phyloP scores from a whole-genome alignment of 1,139 yeast species.

The Saccharomyces hybrid region DNA sequence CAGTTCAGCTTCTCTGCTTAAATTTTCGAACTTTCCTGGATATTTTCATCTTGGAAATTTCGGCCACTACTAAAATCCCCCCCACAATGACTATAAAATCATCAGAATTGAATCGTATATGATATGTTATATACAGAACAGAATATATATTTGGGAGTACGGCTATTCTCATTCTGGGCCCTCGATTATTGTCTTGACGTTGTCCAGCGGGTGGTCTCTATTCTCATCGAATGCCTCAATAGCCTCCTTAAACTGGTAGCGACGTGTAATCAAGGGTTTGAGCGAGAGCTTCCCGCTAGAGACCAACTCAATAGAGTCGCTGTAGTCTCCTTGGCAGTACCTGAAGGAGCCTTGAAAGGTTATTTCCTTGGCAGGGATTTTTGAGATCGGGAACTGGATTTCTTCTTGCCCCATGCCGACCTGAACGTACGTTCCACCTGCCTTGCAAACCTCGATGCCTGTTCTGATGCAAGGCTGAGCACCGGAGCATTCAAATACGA shows the following conservation, averaged over 20 bases:
- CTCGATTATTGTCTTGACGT: constrained; percentile 55
- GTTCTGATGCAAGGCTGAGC: constrained; percentile 60
- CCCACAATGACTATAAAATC: constrained; percentile 9
- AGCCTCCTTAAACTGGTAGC: constrained; percentile 67
- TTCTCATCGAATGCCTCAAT: constrained; percentile 72
- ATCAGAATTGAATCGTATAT: neutral
- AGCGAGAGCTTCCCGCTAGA: constrained; percentile 56
- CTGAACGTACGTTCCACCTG: constrained; percentile 65
- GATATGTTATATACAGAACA: neutral
- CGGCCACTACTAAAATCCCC: neutral
- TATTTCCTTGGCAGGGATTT: constrained; percentile 36
- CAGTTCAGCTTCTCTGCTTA: neutral
- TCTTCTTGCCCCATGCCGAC: constrained; percentile 69
- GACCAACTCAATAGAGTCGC: constrained; percentile 61
- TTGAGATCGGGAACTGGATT: constrained; percentile 67
- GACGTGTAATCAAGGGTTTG: constrained; percentile 66
- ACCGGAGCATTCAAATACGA: constrained; percentile 68
- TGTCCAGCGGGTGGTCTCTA: constrained; percentile 41
- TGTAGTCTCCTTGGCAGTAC: constrained; percentile 73
- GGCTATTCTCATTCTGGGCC: constrained; percentile 36
- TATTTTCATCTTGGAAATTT: neutral
- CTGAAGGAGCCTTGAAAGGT: constrained; percentile 41
- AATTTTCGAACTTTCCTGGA: neutral
- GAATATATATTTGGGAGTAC: neutral
- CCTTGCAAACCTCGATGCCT: constrained; percentile 50